Evolutionary conservation across 768 basidiomycete species (phyloP), one percentile per base, ranked within the genome.

Genomic region (Cubamyces sp.): DNA sequence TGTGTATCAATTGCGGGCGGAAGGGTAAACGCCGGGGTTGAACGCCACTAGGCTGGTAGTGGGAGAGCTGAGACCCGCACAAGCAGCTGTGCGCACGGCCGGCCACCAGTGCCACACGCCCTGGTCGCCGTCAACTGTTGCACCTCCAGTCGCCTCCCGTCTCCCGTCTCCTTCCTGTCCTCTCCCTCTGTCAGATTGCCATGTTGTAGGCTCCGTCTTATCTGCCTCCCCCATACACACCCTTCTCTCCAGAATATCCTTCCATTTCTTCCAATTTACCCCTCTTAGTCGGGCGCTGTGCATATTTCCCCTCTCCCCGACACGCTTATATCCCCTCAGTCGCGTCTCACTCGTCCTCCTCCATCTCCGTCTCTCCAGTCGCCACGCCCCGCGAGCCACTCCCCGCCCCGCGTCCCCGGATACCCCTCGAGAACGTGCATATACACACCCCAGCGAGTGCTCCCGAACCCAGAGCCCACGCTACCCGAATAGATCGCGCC

Each of bases 401-500:
- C 23, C n/a, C 30, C 14, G 51, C 30, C 42, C 7, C 26, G 19
- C 26, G n/a, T 19, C 11, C 18, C 30, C 26, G 5, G 42, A 46
- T 18, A 45, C 23, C 42, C 28, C 43, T 14, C 8, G 30, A 34
- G 39, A 42, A n/a, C 41, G 37, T 14, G 19, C 46, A 39, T 48
- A 28, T 34, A 34, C 34, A 34, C 34, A 34, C 5, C 34, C 34
- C 34, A 34, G 9, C 6, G 6, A 28, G 26, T 37, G 30, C 46
- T 19, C 40, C 54, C 54, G 46, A 34, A 56, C 49, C 34, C 46
- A 39, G 5, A 34, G 34, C 34, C 34, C 34, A 34, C 34, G 34
- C 34, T 54, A 43, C 34, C 59, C 51, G 60, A 45, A 60, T 60
- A 58, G 51, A 54, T 28, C 40, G 54, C 60, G 63, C 48, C 53